Conservation (phyloP, 2,329 filamentous ascomycete species). For the Exserohilum rostratum region DNA sequence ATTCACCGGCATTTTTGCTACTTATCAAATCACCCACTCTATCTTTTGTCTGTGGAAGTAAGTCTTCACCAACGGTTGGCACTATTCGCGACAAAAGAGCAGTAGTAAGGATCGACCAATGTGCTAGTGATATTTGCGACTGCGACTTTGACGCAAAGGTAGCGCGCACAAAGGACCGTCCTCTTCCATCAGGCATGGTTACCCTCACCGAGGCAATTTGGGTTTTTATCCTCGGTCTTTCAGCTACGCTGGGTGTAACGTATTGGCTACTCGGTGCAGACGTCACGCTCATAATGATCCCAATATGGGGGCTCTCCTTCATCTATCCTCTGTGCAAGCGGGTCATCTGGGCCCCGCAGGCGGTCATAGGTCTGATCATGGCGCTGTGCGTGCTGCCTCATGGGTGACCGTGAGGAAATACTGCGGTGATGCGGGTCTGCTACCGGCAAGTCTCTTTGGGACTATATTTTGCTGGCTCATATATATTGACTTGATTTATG, state of each 20-base stretch:
- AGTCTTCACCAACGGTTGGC: background rate
- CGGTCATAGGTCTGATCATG: background rate
- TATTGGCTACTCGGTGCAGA: background rate
- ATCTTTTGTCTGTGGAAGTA: background rate
- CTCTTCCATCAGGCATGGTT: background rate
- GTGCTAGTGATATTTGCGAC: background rate
- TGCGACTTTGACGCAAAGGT: background rate
- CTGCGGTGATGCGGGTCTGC: background rate
- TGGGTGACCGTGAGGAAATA: background rate
- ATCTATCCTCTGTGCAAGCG: background rate
- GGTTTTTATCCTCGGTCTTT: background rate
- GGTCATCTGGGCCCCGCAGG: background rate
- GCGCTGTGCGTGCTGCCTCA: background rate
- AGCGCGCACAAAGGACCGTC: background rate
- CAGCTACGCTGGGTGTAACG: background rate
- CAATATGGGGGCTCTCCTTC: background rate
- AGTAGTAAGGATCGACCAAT: background rate
- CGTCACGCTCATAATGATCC: background rate
- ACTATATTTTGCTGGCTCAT: background rate
- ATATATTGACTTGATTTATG: background rate
- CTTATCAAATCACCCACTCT: background rate
- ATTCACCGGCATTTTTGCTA: background rate
- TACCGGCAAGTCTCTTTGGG: background rate
- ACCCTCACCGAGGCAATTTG: background rate
- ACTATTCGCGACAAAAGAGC: background rate